Evolutionary conservation across 2,329 filamentous ascomycete genomes (phyloP).

Genomic region (Septoria linicola): DNA sequence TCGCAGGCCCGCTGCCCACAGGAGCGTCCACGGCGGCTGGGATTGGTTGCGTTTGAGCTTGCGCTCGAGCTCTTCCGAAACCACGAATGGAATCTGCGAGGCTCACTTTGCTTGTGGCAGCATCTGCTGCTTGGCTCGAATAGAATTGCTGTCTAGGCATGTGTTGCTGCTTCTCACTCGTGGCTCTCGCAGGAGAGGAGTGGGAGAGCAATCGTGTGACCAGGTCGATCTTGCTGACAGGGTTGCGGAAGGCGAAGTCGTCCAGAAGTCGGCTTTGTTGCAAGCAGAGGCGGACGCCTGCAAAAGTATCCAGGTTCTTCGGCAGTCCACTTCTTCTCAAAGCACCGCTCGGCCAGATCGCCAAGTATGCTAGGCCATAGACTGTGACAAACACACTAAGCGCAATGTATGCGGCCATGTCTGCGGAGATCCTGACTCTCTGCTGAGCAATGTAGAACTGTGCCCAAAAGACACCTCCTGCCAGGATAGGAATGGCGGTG

Average conservation of each 20-base stretch:
- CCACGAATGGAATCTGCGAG: constrained; percentile 37
- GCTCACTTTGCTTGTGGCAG: constrained; percentile 30
- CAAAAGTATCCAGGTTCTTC: constrained; percentile 61
- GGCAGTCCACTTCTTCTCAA: constrained; percentile 57
- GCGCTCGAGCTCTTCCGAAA: constrained; percentile 32
- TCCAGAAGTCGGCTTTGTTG: constrained; percentile 68
- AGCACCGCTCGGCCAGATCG: constrained; percentile 60
- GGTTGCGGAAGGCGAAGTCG: constrained; percentile 71
- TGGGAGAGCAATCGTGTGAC: constrained; percentile 64
- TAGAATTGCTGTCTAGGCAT: constrained; percentile 10
- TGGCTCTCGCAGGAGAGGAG: constrained; percentile 46
- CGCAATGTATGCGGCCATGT: constrained; percentile 68
- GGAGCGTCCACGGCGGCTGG: constrained; percentile 1
- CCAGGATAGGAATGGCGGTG: constrained; percentile 64
- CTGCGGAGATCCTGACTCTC: constrained; percentile 66
- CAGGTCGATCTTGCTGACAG: constrained; percentile 66
- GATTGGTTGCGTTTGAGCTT: constrained; percentile 1
- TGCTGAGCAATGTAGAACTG: constrained; percentile 56
- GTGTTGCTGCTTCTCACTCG: constrained; percentile 31
- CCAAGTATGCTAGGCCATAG: constrained; percentile 67
- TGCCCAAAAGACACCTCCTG: constrained; percentile 71
- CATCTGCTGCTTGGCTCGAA: constrained; percentile 12
- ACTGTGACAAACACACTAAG: constrained; percentile 72
- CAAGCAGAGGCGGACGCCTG: constrained; percentile 75
- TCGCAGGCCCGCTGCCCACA: constrained; percentile 26